Evolutionary conservation across 1,139 yeast genomes (phyloP), one percentile per base, ranked within the genome.

Genomic region (Geotrichum australiense): DNA sequence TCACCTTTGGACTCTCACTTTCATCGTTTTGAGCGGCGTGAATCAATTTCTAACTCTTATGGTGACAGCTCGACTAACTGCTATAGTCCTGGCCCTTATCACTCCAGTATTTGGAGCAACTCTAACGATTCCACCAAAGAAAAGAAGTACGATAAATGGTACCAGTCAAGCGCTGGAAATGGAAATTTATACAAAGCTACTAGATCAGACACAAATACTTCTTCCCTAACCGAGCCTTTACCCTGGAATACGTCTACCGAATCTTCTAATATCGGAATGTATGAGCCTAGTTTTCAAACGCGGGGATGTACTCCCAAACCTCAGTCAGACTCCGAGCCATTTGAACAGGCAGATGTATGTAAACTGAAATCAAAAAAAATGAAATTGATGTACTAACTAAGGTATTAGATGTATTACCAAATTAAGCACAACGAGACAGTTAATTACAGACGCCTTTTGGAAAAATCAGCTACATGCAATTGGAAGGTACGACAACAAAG

Each of bases 371-470:
- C 4, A 28, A 15, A 6, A 7, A 8, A 14, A 28, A 12, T 12
- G 6, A 12, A 14, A 22, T 30, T 37, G n/a, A n/a, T n/a, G n/a
- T n/a, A n/a, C n/a, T n/a, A n/a, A n/a, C n/a, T n/a, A 28, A 35
- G 38, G 27, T 24, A 20, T 23, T 20, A 32, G 43, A 19, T 36
- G 44, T 30, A 21, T 31, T 42, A 39, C 22, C 56, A 54, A n/a
- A 53, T 53, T 35, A 53, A 49, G 34, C 36, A 32, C 36, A 53
- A 49, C 36, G 61, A 55, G 27, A 50, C 59, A 4, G 33, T 56
- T 26, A 56, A 57, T 41, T 58, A 55, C 37, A 54, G 62, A 14
- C 49, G 54, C 32, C 46, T 56, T 14, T 41, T 56, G 35, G 63
- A 59, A 31, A 49, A 54, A 18, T 50, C 52, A 26, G 55, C 55